Evolutionary conservation across 352 stramenopile species (phyloP).

Genomic region (Globisporangium middletonii): DNA sequence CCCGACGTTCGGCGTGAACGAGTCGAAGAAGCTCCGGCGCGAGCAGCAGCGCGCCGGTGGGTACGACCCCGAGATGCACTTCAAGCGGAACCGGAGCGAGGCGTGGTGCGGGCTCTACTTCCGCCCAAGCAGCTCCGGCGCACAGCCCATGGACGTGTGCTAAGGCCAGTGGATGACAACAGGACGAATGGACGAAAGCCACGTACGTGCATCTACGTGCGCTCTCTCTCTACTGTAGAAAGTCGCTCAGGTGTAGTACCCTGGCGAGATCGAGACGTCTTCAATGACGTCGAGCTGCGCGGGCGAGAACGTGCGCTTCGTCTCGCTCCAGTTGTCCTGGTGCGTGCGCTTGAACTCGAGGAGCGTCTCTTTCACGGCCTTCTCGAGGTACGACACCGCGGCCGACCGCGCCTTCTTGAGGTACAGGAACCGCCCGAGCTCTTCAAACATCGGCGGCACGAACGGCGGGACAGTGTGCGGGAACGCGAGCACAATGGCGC

Average conservation of each 20-base stretch:
- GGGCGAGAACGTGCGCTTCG: conserved; percentile 49
- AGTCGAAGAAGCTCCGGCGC: conserved; percentile 71
- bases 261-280: conserved; percentile 69
- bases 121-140: conserved; percentile 20
- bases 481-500: conserved; percentile 66
- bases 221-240: conserved; percentile 9
- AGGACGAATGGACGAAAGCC: no score
- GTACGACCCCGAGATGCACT: conserved; percentile 72
- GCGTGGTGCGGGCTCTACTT: conserved; percentile 80
- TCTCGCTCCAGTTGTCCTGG: conserved; percentile 80
- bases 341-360: conserved; percentile 82
- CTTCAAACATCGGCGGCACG: conserved; percentile 67
- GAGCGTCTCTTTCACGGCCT: conserved; percentile 71
- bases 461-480: conserved; percentile 66
- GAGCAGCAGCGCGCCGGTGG: conserved; percentile 77
- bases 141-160: conserved; percentile 49
- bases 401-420: conserved; percentile 43
- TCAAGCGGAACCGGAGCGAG: conserved; percentile 74
- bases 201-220: no score
- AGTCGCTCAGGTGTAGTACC: conserved; percentile 42
- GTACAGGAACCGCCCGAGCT: conserved; percentile 64
- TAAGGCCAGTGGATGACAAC: conserved; percentile 2
- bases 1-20: conserved; percentile 70
- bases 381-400: conserved; percentile 61
- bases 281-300: conserved; percentile 69